Evolutionary conservation across 371 early-diverging fungal genomes (phyloP).

Genomic region (Syncephalastrum racemosum): DNA sequence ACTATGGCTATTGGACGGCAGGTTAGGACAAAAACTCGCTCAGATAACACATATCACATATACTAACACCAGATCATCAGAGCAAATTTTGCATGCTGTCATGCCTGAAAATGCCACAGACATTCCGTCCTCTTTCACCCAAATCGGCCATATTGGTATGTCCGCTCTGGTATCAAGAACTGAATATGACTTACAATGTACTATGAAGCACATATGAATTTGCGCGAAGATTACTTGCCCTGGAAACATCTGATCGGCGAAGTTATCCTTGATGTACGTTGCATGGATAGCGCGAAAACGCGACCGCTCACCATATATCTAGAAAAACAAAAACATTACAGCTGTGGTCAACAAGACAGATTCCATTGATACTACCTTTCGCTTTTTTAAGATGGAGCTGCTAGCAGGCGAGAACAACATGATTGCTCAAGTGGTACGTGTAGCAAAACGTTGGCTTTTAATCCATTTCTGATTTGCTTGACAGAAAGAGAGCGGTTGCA

Average conservation of each 20-base stretch:
- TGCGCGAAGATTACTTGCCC: constrained; percentile 85
- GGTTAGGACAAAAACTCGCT: constrained; percentile 36
- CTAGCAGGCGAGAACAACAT: constrained; percentile 88
- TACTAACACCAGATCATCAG: constrained; percentile 30
- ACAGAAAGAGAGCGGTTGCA: constrained; percentile 89
- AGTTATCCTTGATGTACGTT: constrained; percentile 87
- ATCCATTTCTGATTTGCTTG: not conserved
- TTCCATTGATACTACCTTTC: constrained; percentile 92
- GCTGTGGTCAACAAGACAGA: constrained; percentile 97
- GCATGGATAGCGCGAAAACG: not conserved
- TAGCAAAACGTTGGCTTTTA: not conserved
- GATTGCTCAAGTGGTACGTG: constrained; percentile 80
- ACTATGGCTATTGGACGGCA: constrained; percentile 79
- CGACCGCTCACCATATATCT: constrained; percentile 2
- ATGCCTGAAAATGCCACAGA: constrained; percentile 81
- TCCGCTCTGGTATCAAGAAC: not conserved
- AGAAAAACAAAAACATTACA: constrained; percentile 88
- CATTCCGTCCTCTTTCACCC: constrained; percentile 89
- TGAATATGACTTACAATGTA: not conserved
- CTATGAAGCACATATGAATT: constrained; percentile 88
- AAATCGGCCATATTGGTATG: constrained; percentile 92
- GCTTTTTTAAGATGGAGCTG: constrained; percentile 96
- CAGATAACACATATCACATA: constrained; percentile 5
- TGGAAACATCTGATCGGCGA: constrained; percentile 92
- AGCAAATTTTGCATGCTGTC: constrained; percentile 88